These are phyloP conservation scores for Podaxis sp. DNA, from an alignment of 768 basidiomycete species.

Conservation along the genomic window DNA sequence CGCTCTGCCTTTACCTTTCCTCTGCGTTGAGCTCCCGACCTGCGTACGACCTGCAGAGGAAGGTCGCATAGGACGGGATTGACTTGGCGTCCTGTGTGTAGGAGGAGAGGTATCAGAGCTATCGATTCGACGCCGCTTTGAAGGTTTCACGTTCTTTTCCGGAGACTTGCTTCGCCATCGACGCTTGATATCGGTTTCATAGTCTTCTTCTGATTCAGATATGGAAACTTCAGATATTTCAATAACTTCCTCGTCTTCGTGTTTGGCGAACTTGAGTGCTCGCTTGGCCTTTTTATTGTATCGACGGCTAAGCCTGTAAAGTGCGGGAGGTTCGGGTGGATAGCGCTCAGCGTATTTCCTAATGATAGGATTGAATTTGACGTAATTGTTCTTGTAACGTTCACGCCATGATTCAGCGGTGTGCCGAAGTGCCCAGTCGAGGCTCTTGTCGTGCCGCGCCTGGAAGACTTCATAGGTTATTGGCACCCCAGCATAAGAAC, in stretches of 20 bases:
- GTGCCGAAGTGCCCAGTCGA: slow-evolving; percentile 41
- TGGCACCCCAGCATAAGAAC: background rate
- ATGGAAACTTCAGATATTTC: slow-evolving; percentile 11
- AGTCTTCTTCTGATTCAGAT: slow-evolving; percentile 1
- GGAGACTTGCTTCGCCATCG: background rate
- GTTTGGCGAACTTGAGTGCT: slow-evolving; percentile 1
- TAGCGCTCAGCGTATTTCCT: slow-evolving; percentile 19
- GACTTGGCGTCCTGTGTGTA: background rate
- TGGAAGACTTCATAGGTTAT: slow-evolving; percentile 9
- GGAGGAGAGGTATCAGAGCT: background rate
- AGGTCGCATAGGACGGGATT: background rate
- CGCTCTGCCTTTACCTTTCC: slow-evolving; percentile 1
- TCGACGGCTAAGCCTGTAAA: slow-evolving; percentile 21
- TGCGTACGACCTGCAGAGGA: background rate
- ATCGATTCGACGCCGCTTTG: background rate
- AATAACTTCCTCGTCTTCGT: slow-evolving; percentile 9
- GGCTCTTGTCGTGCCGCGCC: slow-evolving; percentile 21
- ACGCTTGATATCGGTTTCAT: background rate
- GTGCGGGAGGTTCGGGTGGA: slow-evolving; percentile 23
- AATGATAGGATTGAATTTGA: slow-evolving; percentile 35
- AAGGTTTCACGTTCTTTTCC: background rate
- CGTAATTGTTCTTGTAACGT: slow-evolving; percentile 40
- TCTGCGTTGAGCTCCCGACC: background rate
- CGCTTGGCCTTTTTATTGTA: slow-evolving; percentile 16
- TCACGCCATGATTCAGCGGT: slow-evolving; percentile 46